Percentiles rank a stretch among this genome's conserved stretches.
Evolutionary conservation across 768 basidiomycete species (phyloP).

Genomic region (Auricularia sp.): DNA sequence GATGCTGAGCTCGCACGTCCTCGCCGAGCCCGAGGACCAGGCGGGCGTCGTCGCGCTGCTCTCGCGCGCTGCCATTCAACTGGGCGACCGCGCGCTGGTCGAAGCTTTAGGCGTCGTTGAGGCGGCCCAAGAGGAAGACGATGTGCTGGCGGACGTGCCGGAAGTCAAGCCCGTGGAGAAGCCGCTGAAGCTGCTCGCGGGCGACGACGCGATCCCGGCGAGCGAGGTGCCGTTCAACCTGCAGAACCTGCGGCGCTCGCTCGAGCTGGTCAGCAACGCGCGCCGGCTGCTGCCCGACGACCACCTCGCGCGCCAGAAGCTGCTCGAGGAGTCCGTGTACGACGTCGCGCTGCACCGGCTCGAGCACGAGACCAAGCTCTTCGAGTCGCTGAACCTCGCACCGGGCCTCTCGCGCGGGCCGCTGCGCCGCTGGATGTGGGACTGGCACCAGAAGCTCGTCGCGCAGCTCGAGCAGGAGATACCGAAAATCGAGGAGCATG

Average conservation of each 20-base stretch:
- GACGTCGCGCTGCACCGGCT: conserved; percentile 70
- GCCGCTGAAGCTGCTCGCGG: conserved; percentile 10
- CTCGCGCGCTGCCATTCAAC: conserved; percentile 50
- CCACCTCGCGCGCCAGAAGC: conserved; percentile 61
- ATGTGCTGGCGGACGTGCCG: conserved; percentile 33
- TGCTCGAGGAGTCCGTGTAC: conserved; percentile 79
- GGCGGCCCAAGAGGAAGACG: conserved; percentile 17
- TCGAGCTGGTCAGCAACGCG: conserved; percentile 52
- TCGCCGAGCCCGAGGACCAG: conserved; percentile 37
- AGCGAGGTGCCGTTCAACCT: conserved; percentile 66
- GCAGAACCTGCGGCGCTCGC: conserved; percentile 56
- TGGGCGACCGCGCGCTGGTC: conserved; percentile 41
- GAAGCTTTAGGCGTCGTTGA: conserved; percentile 48
- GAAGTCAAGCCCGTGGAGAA: conserved; percentile 50
- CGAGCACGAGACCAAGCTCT: conserved; percentile 47
- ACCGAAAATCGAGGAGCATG: conserved; percentile 26
- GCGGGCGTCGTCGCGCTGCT: conserved; percentile 39
- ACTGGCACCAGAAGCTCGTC: conserved; percentile 64
- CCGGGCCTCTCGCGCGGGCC: conserved; percentile 40
- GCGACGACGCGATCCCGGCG: conserved; percentile 13
- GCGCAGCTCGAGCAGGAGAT: conserved; percentile 43
- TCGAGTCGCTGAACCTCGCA: conserved; percentile 35
- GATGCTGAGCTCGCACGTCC: conserved; percentile 34
- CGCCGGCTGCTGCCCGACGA: conserved; percentile 58
- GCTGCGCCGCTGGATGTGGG: conserved; percentile 76